Base-by-base conservation (phyloP, 2,329 filamentous ascomycete species). In the Eutypa lata region DNA sequence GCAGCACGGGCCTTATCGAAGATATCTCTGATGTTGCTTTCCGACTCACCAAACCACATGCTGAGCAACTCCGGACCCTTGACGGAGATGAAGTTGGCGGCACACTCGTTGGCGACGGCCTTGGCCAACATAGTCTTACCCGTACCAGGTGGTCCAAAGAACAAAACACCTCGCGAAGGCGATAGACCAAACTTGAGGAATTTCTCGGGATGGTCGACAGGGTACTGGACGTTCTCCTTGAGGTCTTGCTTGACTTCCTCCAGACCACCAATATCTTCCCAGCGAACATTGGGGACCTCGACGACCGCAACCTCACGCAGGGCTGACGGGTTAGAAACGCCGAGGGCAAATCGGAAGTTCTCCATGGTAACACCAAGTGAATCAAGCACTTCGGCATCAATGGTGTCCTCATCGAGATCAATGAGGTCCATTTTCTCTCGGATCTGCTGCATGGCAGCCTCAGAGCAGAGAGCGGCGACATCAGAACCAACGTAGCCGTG, bases 401-500 rank as follows among this genome's bases (percentile, higher is more conserved):
- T 99, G 57, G 94, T 99, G 69, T 99, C 94, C 78, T 99, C 94
- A 61, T 99, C 94, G 33, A 99, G 83, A 75, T 99, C 94, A 63
- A 99, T 99, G 60, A 99, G 84, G 71, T 99, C 94, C 94, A 99
- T 99, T 88, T 99, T 99, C 78, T 99, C 94, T 78, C 94, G 93
- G 75, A 99, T 99, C 78, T 99, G 94, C 75, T 99, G 94, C 94
- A 99, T 99, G 59, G 94, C 94, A 70, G 94, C 94, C 77, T 99
- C 94, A 7, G 94, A 99, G 79, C 94, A 99, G 56, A 99, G 90
- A 28, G 94, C 96, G 54, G 94, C 94, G 73, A 99, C 81, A 87
- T 99, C 94, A 31, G 94, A 97, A 80, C 94, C 94, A 61, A 99
- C 94, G 67, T 97, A 99, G 78, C 94, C 94, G 79, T 99, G 94